Base-by-base conservation (phyloP, 371 early-diverging fungal species). In the Actinomortierella ambigua region DNA sequence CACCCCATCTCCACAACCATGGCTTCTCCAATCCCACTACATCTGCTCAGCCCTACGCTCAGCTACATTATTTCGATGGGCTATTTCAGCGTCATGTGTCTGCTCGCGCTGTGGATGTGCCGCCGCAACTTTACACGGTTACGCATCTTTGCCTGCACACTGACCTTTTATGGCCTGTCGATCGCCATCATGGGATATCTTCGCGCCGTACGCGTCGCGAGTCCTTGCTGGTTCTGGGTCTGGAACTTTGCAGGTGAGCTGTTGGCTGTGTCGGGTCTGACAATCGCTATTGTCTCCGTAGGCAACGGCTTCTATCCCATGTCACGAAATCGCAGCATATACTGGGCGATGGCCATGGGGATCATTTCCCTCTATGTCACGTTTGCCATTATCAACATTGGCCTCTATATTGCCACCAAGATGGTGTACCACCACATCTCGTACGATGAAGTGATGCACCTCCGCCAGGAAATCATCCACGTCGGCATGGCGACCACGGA, bases 281-380 rank as follows among this genome's bases (percentile, higher is more conserved):
- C 62, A 3, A n/a, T 62, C 26, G 56, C 66, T 0, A 65, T 71
- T 22, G 63, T 65, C 53, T 50, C 53, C 6, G 71, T 71, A 15
- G 71, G 66, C 8, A 48, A 58, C 1, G 71, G 71, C 0, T 71
- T 71, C 50, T 71, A 71, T 28, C 65, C 66, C 11, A 62, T 71
- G 63, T n/a, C 59, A 11, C 34, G 55, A n/a, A 52, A 47, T 14
- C 50, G 59, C 23, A 65, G 44, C 39, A 29, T 55, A 6, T 65
- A 59, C 43, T 62, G 66, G 53, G 43, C 46, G 9, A n/a, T 62
- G 49, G 61, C 59, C 0, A 55, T 65, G 22, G 26, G 17, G n/a
- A 51, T 71, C 22, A 59, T 65, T 50, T 17, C 24, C 2, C 1
- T 62, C 15, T 71, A 65, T 47, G 55, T 42, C 22, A 2, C 29